Evolutionary conservation across 2,329 filamentous ascomycete genomes (phyloP).

Genomic region (Colletotrichum lentis): DNA sequence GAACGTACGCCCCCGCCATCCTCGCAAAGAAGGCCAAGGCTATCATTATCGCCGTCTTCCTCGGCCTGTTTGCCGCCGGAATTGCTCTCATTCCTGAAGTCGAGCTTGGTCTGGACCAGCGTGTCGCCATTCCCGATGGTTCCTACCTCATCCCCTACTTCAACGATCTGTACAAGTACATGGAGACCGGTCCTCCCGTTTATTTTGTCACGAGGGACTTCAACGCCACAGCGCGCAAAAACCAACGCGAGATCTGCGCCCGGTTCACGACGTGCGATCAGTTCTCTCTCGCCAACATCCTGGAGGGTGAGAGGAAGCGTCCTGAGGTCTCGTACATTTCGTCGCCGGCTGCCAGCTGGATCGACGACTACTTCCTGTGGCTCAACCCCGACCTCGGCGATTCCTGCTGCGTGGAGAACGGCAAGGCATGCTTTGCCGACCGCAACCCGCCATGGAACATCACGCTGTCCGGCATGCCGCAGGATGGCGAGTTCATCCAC

Average conservation of each 20-base stretch:
- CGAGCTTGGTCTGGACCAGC: conserved; percentile 88
- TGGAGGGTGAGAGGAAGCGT: conserved; percentile 94
- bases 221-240: conserved; percentile 76
- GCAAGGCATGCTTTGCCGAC: conserved; percentile 78
- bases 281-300: conserved; percentile 83
- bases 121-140: conserved; percentile 90
- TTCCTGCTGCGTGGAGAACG: conserved; percentile 74
- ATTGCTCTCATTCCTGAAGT: conserved; percentile 86
- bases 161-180: conserved; percentile 92
- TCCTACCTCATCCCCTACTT: conserved; percentile 97
- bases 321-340: conserved; percentile 87
- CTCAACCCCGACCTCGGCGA: conserved; percentile 83
- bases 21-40: conserved; percentile 83
- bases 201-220: conserved; percentile 91
- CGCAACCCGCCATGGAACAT: conserved; percentile 87
- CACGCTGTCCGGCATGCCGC: conserved; percentile 88
- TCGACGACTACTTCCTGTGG: conserved; percentile 91
- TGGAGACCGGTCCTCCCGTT: conserved; percentile 89
- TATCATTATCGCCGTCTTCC: conserved; percentile 78
- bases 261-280: conserved; percentile 88
- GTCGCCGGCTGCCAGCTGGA: conserved; percentile 90
- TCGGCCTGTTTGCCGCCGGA: conserved; percentile 86
- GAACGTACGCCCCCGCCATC: conserved; percentile 83
- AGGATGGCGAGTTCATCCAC: conserved; percentile 86
- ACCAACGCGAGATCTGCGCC: conserved; percentile 89